Evolutionary conservation across 2,329 filamentous ascomycete genomes (phyloP).

Genomic region (Fusarium sp.): DNA sequence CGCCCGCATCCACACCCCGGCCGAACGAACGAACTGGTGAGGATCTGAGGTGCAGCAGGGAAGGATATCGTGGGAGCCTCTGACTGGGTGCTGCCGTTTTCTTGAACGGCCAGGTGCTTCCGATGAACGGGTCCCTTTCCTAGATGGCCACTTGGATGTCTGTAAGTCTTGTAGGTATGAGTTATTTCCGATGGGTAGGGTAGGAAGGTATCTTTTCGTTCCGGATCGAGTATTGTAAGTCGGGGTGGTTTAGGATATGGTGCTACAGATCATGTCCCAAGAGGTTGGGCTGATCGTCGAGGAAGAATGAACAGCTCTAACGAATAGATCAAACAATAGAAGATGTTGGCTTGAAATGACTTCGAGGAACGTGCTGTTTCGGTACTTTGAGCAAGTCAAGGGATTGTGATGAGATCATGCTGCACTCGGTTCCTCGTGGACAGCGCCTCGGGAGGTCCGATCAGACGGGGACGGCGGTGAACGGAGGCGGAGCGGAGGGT

Average conservation of each 20-base stretch:
- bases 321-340: neutral
- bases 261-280: neutral
- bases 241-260: neutral
- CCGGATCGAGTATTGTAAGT: slow-evolving; percentile 2
- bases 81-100: slow-evolving; percentile 29
- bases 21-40: slow-evolving; percentile 37
- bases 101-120: slow-evolving; percentile 34
- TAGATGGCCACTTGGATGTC: slow-evolving; percentile 1
- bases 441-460: slow-evolving; percentile 31
- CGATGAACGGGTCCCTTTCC: slow-evolving; percentile 28
- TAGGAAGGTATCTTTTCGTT: neutral
- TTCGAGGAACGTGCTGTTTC: neutral
- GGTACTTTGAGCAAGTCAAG: neutral
- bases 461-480: slow-evolving; percentile 36
- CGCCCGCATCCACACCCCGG: slow-evolving; percentile 30
- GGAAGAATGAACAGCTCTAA: neutral
- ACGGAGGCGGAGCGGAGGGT: slow-evolving; percentile 43
- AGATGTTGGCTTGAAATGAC: neutral
- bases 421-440: slow-evolving; percentile 21
- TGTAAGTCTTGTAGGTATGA: slow-evolving; percentile 1
- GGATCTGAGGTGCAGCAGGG: slow-evolving; percentile 33
- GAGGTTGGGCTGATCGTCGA: neutral
- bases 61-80: slow-evolving; percentile 33
- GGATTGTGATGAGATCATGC: slow-evolving; percentile 5
- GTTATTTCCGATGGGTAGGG: neutral